Conservation (phyloP, 2,329 filamentous ascomycete genomes). For the Sporothrix euskadiensis region DNA sequence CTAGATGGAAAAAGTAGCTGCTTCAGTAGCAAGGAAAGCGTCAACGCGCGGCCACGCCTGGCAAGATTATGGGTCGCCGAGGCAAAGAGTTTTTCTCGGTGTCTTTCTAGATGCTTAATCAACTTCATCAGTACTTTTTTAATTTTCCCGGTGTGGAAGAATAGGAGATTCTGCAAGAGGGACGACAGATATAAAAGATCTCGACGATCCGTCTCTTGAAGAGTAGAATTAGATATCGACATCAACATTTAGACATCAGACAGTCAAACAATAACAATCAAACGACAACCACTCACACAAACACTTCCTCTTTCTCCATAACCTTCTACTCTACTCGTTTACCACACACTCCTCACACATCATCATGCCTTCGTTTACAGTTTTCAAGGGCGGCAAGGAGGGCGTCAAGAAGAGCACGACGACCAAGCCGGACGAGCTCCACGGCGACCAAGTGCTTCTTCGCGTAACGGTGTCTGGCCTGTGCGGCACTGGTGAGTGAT, state of each 20-base stretch:
- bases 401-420: constrained; percentile 22
- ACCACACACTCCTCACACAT: not conserved
- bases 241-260: not conserved
- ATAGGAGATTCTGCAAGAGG: not conserved
- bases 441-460: constrained; percentile 2
- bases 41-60: not conserved
- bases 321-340: not conserved
- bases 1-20: not conserved
- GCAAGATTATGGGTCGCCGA: not conserved
- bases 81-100: not conserved
- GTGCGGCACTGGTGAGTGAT: constrained; percentile 18
- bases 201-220: not conserved
- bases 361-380: constrained; percentile 12
- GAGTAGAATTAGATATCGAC: not conserved
- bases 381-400: constrained; percentile 10
- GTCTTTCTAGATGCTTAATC: not conserved
- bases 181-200: constrained; percentile 11
- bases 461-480: constrained; percentile 12
- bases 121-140: not conserved
- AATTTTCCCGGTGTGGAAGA: not conserved
- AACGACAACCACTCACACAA: not conserved
- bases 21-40: not conserved
- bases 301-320: not conserved
- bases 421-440: constrained; percentile 16
- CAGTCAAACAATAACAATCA: not conserved